These are phyloP conservation scores for Cladobotryum mycophilum DNA, from an alignment of 2,329 filamentous ascomycete species.

Conservation along the genomic window DNA sequence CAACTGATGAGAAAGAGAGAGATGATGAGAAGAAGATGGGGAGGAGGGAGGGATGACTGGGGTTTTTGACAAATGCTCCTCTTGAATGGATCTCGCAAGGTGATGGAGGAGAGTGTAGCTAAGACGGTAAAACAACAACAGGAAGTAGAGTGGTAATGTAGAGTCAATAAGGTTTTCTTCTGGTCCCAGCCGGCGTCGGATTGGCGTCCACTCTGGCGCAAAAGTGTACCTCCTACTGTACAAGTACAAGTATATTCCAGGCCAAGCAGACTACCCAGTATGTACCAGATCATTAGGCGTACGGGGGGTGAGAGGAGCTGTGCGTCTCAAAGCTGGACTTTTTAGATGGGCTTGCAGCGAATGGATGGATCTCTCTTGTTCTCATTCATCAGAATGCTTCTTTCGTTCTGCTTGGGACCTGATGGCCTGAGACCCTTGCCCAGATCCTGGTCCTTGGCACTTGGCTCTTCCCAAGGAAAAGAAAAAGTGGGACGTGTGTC, in stretches of 20 bases:
- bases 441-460: conserved; percentile 9
- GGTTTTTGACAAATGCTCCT: background rate
- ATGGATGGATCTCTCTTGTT: conserved; percentile 3
- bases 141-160: conserved; percentile 3
- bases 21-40: background rate
- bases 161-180: conserved; percentile 12
- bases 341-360: conserved; percentile 7
- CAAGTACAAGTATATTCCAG: background rate
- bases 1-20: background rate
- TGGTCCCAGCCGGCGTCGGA: conserved; percentile 9
- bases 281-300: background rate
- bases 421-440: conserved; percentile 5
- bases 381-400: background rate
- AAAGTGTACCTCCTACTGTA: background rate
- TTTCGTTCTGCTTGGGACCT: conserved; percentile 9
- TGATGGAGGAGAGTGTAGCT: conserved; percentile 1
- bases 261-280: background rate
- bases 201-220: conserved; percentile 4
- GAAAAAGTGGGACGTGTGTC: background rate
- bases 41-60: background rate
- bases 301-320: background rate
- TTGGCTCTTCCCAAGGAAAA: too few relatives aligned
- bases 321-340: conserved; percentile 9
- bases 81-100: background rate
- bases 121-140: background rate